A percentile compares a stretch with the other conserved stretches of the same genome.
Conservation (phyloP, 2,329 filamentous ascomycete genomes). For the Cladosporium sp. region DNA sequence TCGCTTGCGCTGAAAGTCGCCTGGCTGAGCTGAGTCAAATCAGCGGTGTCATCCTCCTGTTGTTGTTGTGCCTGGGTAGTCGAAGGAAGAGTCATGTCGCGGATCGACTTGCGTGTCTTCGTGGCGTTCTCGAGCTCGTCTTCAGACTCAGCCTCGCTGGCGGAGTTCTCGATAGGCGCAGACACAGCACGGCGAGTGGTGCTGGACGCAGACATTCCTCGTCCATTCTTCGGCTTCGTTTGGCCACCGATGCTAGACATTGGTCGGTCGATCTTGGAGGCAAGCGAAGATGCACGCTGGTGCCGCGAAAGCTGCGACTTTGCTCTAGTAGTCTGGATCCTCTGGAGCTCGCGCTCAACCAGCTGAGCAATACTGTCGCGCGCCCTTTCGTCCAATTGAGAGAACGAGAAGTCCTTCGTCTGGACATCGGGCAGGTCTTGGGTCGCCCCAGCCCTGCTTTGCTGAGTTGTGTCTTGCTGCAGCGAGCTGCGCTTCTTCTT, state of each 20-base stretch:
- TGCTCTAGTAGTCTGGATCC: constrained; percentile 1
- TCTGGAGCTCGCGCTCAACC: constrained; percentile 9
- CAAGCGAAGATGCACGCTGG: background rate
- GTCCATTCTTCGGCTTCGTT: background rate
- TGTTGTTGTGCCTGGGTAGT: constrained; percentile 17
- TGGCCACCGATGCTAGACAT: background rate
- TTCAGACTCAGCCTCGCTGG: constrained; percentile 21
- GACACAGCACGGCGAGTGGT: constrained; percentile 13
- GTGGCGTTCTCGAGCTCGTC: constrained; percentile 16
- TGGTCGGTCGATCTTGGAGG: background rate
- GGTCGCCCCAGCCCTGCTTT: background rate
- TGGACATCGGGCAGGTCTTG: constrained; percentile 1
- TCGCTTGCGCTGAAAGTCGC: constrained; percentile 32
- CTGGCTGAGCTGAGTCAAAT: constrained; percentile 50
- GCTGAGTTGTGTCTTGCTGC: background rate
- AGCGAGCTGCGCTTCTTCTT: constrained; percentile 1
- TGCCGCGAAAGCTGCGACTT: background rate
- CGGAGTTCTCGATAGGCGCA: constrained; percentile 16
- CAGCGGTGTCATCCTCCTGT: constrained; percentile 21
- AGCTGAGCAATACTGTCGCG: constrained; percentile 12
- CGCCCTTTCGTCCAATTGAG: constrained; percentile 7
- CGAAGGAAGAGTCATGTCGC: constrained; percentile 3
- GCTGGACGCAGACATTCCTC: background rate
- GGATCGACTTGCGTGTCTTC: constrained; percentile 13
- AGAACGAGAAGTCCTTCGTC: constrained; percentile 6